Evolutionary conservation across 2,329 filamentous ascomycete genomes (phyloP), one percentile per base, ranked within the genome.

Genomic region (Calonectria fujianensis): DNA sequence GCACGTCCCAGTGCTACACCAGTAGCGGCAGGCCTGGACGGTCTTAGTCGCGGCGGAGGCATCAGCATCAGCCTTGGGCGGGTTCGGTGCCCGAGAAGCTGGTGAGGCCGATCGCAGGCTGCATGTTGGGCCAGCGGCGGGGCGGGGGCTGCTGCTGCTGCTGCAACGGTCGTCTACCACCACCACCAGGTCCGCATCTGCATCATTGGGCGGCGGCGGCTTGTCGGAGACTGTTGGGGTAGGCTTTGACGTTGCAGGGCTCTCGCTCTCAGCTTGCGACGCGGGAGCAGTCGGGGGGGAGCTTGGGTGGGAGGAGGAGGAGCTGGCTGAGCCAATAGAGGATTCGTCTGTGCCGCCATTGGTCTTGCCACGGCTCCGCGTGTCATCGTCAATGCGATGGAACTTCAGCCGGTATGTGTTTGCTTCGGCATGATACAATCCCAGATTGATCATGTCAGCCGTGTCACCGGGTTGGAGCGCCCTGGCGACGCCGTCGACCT

Each of bases 1-100:
- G 81, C 89, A 91, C 16, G 81, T 84, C 9, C 89, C 89, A 51
- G 86, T 82, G 67, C 84, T 84, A 80, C 88, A 89, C 88, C 88
- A 91, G 80, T 88, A 83, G 16, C 86, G 85, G 80, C 89, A 81
- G 7, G 65, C n/a, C 27, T 45, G 32, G 66, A 35, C 24, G 32
- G 20, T 8, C 35, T 61, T 45, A 24, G 57, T 52, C 67, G 13
- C 51, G 74, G 50, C 67, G 24, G 57, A 14, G 24, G 11, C 57
- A 63, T 41, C n/a, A 63, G 57, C 37, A 41, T 41, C 57, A 63
- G n/a, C 72, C n/a, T 54, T 11, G 63, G 64, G 4, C 41, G 57
- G 37, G 31, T 29, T 45, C 54, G 31, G 35, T 52, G 16, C n/a
- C 24, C 69, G 63, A 48, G 31, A 20, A 9, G 70, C 27, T 29